Conservation (phyloP, 495 filamentous ascomycete genomes). For the Thozetella sp. region DNA sequence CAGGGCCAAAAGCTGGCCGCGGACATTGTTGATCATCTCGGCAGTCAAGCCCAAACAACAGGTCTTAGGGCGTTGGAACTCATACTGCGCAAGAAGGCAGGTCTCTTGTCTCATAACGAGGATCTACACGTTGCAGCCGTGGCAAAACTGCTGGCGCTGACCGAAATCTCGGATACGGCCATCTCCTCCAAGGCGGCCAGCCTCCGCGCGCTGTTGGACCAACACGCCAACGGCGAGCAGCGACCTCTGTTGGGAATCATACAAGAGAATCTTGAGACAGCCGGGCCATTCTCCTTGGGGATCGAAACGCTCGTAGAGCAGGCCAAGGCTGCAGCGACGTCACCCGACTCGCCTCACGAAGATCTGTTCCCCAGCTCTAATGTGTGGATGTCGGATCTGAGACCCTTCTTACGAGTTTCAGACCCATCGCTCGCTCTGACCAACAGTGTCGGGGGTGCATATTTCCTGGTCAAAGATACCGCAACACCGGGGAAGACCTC, state of each 20-base stretch:
- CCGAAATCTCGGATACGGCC: conserved; percentile 34
- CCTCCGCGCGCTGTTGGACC: conserved; percentile 33
- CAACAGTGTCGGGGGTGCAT: conserved; percentile 68
- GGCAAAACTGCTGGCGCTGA: conserved; percentile 41
- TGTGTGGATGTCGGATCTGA: conserved; percentile 49
- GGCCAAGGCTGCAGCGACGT: conserved; percentile 24
- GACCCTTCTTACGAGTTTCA: conserved; percentile 59
- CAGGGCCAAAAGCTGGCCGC: conserved; percentile 21
- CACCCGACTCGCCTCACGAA: conserved; percentile 16
- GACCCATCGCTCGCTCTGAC: conserved; percentile 69
- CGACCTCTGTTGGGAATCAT: conserved; percentile 33
- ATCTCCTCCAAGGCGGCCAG: conserved; percentile 26
- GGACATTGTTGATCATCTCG: conserved; percentile 24
- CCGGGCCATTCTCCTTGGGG: conserved; percentile 37
- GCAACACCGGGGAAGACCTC: conserved; percentile 20
- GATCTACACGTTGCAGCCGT: conserved; percentile 39
- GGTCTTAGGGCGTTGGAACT: conserved; percentile 39
- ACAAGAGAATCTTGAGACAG: conserved; percentile 40
- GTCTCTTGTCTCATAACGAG: conserved; percentile 28
- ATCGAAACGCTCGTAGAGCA: conserved; percentile 48
- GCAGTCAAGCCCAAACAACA: conserved; percentile 4
- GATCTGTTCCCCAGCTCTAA: conserved; percentile 42
- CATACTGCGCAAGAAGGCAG: conserved; percentile 32
- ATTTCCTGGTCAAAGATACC: conserved; percentile 59
- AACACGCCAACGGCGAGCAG: conserved; percentile 21